These are phyloP conservation scores for Lactarius psammicola DNA, from an alignment of 768 basidiomycete species.

Conservation along the genomic window DNA sequence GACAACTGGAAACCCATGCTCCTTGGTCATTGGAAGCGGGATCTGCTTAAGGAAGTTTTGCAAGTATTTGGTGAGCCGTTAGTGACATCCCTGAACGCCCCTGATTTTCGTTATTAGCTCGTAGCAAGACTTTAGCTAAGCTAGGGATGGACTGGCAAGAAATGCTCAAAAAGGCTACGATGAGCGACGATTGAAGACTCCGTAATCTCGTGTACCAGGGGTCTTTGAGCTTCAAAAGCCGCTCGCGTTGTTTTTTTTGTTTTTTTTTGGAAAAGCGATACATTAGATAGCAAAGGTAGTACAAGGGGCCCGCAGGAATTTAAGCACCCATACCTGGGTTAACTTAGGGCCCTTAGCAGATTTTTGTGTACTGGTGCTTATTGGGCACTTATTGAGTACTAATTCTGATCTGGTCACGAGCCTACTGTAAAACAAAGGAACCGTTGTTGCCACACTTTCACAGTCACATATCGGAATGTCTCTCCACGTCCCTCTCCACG, in stretches of 20 bases:
- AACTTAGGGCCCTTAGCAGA: too few species aligned
- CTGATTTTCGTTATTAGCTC: conserved; percentile 43
- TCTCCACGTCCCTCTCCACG: neutral
- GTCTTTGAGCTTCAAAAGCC: neutral
- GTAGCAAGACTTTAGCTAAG: conserved; percentile 71
- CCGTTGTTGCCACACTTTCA: neutral
- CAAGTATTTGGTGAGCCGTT: conserved; percentile 60
- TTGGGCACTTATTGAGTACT: too few species aligned
- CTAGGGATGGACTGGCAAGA: conserved; percentile 85
- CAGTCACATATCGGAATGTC: conserved; percentile 2
- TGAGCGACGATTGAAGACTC: conserved; percentile 13
- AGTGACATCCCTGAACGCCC: neutral
- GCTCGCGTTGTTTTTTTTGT: too few species aligned
- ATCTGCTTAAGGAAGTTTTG: conserved; percentile 79
- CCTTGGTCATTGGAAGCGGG: conserved; percentile 73
- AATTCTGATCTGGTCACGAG: too few species aligned
- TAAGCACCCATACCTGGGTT: too few species aligned
- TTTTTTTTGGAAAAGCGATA: too few species aligned
- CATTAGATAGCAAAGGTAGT: too few species aligned
- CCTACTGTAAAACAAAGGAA: too few species aligned
- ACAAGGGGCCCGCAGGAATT: too few species aligned
- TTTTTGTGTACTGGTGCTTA: too few species aligned
- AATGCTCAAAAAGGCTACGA: conserved; percentile 56
- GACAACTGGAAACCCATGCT: conserved; percentile 71
- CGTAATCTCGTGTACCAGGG: neutral